These are phyloP conservation scores for Populus hybrid DNA, from an alignment of 441 rosid genomes.

Conservation along the genomic window DNA sequence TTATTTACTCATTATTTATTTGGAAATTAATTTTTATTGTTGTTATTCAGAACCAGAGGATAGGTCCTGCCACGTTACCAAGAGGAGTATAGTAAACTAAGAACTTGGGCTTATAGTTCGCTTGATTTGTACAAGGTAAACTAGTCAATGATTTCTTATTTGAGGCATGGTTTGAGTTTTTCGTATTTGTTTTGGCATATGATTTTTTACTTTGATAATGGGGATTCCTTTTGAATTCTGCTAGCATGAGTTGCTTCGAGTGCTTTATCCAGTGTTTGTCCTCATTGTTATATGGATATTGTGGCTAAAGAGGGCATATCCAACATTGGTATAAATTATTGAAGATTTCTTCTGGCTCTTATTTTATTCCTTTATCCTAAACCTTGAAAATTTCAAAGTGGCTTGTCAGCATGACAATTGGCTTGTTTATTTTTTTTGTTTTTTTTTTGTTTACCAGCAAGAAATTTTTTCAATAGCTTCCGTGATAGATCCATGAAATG, in stretches of 20 bases:
- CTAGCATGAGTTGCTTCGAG: conserved; percentile 96
- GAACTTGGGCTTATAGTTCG: conserved; percentile 84
- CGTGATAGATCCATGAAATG: conserved; percentile 93
- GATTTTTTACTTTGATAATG: not conserved
- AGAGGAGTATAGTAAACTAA: conserved; percentile 73
- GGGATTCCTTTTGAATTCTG: conserved; percentile 25
- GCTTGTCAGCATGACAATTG: not conserved
- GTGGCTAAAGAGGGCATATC: conserved; percentile 74
- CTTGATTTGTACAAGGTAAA: conserved; percentile 87
- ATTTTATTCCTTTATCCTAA: conserved; percentile 2
- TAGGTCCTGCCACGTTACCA: conserved; percentile 59
- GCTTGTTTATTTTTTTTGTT: conserved; percentile 10
- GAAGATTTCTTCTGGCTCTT: not conserved
- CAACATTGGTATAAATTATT: conserved; percentile 72
- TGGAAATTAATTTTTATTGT: not conserved
- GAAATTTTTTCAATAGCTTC: conserved; percentile 71
- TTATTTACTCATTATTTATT: not conserved
- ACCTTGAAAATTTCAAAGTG: not conserved
- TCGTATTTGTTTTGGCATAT: not conserved
- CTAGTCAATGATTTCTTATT: not conserved
- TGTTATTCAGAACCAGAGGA: conserved; percentile 54
- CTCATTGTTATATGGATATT: conserved; percentile 95
- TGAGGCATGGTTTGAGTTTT: not conserved
- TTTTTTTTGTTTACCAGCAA: conserved; percentile 40
- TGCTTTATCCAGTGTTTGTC: conserved; percentile 91